phyloP scores from a whole-genome alignment of 805 yeast genomes.

The Myxozyma melibiosi region DNA sequence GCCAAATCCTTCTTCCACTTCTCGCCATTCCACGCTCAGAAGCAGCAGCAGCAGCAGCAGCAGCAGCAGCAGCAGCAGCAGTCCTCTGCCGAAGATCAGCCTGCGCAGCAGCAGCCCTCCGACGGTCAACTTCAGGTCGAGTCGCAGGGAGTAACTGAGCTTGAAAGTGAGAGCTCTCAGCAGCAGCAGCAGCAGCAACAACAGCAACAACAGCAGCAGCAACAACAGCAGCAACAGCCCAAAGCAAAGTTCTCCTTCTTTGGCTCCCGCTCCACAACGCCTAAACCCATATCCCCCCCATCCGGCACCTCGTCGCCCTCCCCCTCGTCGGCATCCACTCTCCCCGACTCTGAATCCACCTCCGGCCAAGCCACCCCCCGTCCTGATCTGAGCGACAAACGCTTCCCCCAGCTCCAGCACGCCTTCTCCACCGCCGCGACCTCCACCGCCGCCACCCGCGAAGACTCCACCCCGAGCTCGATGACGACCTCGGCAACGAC shows the following conservation, averaged over 20 bases:
- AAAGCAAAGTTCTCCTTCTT: constrained; percentile 23
- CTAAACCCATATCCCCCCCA: constrained; percentile 6
- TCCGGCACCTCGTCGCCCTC: constrained; percentile 16
- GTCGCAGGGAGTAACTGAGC: no score
- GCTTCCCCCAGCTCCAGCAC: constrained; percentile 22
- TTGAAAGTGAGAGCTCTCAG: no score
- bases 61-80: not conserved
- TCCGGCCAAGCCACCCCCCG: constrained; percentile 20
- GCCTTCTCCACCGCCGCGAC: not conserved
- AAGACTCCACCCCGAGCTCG: no score
- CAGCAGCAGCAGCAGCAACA: constrained; percentile 7
- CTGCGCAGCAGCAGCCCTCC: constrained; percentile 4
- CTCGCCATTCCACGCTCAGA: constrained; percentile 25
- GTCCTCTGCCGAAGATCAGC: not conserved
- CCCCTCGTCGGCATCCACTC: not conserved
- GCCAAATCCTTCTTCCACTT: constrained; percentile 34
- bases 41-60: constrained; percentile 4
- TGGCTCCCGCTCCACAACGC: constrained; percentile 17
- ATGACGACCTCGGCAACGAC: not conserved
- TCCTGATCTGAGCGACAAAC: constrained; percentile 29
- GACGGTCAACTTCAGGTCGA: no score
- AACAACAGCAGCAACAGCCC: constrained; percentile 4
- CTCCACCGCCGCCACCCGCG: not conserved
- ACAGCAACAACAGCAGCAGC: constrained; percentile 1
- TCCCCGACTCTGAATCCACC: constrained; percentile 10